These are phyloP conservation scores for Boehmeria nivea DNA, from an alignment of 306 rosid species.

Conservation along the genomic window DNA sequence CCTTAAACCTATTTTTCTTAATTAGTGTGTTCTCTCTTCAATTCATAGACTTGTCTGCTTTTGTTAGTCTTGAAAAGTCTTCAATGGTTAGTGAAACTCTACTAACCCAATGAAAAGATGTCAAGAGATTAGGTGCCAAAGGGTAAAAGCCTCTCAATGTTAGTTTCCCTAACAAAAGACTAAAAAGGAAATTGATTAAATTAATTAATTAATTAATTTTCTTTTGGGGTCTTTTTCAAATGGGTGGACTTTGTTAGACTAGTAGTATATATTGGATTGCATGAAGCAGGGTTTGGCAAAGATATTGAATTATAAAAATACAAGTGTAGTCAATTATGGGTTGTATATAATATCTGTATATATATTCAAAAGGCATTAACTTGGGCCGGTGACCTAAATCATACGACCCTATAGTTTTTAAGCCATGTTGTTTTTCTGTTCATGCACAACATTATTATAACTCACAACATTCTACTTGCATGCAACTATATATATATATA, in stretches of 20 bases:
- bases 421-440: slow-evolving; percentile 6
- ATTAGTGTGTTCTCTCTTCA: background rate
- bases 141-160: slow-evolving; percentile 40
- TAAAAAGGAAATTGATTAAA: background rate
- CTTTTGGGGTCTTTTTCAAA: slow-evolving; percentile 38
- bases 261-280: slow-evolving; percentile 26
- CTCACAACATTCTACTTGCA: slow-evolving; percentile 28
- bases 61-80: slow-evolving; percentile 52
- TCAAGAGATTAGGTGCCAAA: slow-evolving; percentile 63
- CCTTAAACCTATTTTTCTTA: background rate
- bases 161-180: slow-evolving; percentile 70
- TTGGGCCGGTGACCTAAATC: slow-evolving; percentile 56
- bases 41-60: slow-evolving; percentile 27
- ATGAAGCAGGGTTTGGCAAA: slow-evolving; percentile 29
- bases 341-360: background rate
- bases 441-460: background rate
- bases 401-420: slow-evolving; percentile 14
- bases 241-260: slow-evolving; percentile 29
- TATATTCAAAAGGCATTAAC: slow-evolving; percentile 26
- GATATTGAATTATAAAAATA: background rate
- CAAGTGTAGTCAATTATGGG: background rate
- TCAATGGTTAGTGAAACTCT: slow-evolving; percentile 51
- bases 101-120: slow-evolving; percentile 52
- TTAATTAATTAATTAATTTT: background rate
- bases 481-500: background rate